Conservation (phyloP, 2,329 filamentous ascomycete species). For the Drechslerella dactyloides region DNA sequence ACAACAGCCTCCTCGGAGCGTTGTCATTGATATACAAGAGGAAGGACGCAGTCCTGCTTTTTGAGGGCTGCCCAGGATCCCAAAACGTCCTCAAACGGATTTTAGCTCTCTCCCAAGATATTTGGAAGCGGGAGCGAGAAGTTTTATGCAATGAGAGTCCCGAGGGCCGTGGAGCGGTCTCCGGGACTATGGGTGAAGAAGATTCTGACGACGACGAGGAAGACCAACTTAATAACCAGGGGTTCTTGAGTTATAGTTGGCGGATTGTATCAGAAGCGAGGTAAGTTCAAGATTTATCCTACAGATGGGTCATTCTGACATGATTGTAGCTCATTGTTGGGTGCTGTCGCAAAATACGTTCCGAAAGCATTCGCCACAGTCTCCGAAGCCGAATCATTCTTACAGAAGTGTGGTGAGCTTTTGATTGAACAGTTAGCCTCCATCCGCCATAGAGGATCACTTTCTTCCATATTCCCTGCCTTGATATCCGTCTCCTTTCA, state of each 20-base stretch:
- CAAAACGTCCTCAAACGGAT: slow-evolving; percentile 59
- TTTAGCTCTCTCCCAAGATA: slow-evolving; percentile 67
- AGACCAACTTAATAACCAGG: slow-evolving; percentile 74
- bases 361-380: slow-evolving; percentile 56
- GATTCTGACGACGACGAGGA: slow-evolving; percentile 57
- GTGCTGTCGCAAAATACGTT: slow-evolving; percentile 58
- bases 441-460: slow-evolving; percentile 87
- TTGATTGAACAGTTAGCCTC: slow-evolving; percentile 82
- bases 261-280: slow-evolving; percentile 93
- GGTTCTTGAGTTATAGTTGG: slow-evolving; percentile 92
- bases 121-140: slow-evolving; percentile 77
- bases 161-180: slow-evolving; percentile 76
- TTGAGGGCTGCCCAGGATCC: slow-evolving; percentile 61
- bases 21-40: slow-evolving; percentile 39
- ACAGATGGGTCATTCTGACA: neutral
- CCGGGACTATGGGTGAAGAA: slow-evolving; percentile 74
- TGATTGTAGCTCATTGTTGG: slow-evolving; percentile 51
- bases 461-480: slow-evolving; percentile 88
- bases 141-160: slow-evolving; percentile 93
- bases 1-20: slow-evolving; percentile 59
- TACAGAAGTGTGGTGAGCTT: slow-evolving; percentile 72
- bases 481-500: slow-evolving; percentile 80
- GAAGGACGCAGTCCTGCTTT: slow-evolving; percentile 55
- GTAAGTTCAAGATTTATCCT: slow-evolving; percentile 59
- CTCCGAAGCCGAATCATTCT: slow-evolving; percentile 60